Base-by-base conservation (phyloP, 495 filamentous ascomycete species). In the Aspergillus egyptiacus region DNA sequence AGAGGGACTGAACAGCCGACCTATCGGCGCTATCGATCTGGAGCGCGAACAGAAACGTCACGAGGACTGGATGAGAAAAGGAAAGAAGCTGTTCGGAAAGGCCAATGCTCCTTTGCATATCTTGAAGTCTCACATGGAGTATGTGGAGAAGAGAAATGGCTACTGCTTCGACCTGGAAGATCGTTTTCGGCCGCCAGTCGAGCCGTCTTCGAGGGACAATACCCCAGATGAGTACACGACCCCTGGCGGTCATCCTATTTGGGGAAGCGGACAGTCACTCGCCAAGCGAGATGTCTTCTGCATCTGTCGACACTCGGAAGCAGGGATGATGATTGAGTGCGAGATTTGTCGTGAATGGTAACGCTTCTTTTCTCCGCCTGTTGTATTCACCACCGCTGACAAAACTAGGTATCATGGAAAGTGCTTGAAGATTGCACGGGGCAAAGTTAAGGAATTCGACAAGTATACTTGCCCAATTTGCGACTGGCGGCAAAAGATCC, bases 311-410 rank as follows among this genome's bases (percentile, higher is more conserved):
- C 84, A 83, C 50, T 82, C 85, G 14, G 93, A 99, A 64, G 88
- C 91, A 28, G 93, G 93, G 18, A 91, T 96, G 86, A 99, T 99
- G 93, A 96, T 99, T 55, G 93, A 99, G 63, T 99, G 93, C 67
- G 91, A 96, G 65, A 72, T 95, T 27, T 99, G 93, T 65, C 90
- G 95, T 55, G 93, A 99, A 69, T 99, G 93, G 93, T 90, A 68
- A 67, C 41, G 19, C 13, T 31, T 9, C 31, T 20, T 48, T 19
- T 15, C 1, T 34, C 19, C n/a, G n/a, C n/a, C n/a, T n/a, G 23
- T 42, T 30, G n/a, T 23, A 19, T 35, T 38, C 17, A 1, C 23
- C 18, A 49, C 65, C 46, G 17, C 31, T 53, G 6, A 50, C 14
- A 28, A 22, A n/a, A 20, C 19, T 51, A 89, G 86, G 86, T 99